Conservation (phyloP, 2,329 filamentous ascomycete genomes). For the Tolypocladium ophioglossoides region DNA sequence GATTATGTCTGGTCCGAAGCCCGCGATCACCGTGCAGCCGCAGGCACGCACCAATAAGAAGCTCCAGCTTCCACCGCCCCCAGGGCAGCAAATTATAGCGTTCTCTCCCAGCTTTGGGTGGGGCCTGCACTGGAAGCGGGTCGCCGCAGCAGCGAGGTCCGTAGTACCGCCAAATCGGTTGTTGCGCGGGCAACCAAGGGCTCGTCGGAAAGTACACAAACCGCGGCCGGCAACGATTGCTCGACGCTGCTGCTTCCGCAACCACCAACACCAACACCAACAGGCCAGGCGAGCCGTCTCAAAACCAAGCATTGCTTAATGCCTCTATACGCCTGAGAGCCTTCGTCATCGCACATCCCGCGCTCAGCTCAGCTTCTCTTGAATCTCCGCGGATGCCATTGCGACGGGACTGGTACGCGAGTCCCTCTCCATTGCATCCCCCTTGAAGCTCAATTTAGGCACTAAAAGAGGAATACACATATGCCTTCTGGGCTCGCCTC, state of each 20-base stretch:
- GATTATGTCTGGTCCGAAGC: neutral
- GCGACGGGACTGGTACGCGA: neutral
- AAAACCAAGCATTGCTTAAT: conserved; percentile 18
- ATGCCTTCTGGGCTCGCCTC: too few relatives aligned
- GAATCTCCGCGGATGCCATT: neutral
- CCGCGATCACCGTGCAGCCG: neutral
- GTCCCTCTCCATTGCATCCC: neutral
- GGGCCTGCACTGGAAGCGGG: neutral
- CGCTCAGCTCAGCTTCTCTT: neutral
- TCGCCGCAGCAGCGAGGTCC: neutral
- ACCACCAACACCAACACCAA: neutral
- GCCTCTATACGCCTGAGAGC: conserved; percentile 1
- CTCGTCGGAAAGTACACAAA: neutral
- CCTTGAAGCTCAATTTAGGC: neutral
- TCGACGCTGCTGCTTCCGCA: neutral
- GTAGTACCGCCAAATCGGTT: neutral
- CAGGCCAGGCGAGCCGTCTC: neutral
- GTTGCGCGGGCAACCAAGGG: neutral
- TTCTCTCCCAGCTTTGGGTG: neutral
- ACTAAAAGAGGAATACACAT: neutral
- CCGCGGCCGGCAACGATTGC: neutral
- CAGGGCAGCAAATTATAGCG: neutral
- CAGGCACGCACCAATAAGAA: neutral
- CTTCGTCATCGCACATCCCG: neutral
- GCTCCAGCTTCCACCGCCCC: too few relatives aligned